A percentile compares a stretch with the other conserved stretches of the same genome.
Evolutionary conservation across 1,284 basidiomycete species (phyloP).

Genomic region (Moesziomyces aphidis): DNA sequence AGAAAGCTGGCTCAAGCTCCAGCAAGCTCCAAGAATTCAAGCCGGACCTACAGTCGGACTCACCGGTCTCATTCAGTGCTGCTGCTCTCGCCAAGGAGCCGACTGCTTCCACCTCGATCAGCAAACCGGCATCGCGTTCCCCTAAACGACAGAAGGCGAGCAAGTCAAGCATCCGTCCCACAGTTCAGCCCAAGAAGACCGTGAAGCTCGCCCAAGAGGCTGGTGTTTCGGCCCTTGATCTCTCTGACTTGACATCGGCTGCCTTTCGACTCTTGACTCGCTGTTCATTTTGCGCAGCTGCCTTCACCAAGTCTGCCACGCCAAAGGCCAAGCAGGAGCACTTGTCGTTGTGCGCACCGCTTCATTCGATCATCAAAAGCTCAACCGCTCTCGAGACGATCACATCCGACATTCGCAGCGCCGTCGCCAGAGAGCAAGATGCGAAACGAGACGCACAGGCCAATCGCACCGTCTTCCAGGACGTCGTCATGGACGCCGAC

Average conservation of each 20-base stretch:
- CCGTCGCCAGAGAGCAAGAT: slow-evolving; percentile 8
- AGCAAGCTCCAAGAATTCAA: background rate
- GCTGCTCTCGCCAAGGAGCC: background rate
- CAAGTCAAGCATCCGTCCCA: slow-evolving; percentile 1
- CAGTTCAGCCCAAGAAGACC: slow-evolving; percentile 21
- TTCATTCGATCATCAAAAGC: slow-evolving; percentile 6
- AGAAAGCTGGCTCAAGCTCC: background rate
- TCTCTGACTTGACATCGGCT: slow-evolving; percentile 7
- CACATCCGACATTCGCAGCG: slow-evolving; percentile 9
- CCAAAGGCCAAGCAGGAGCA: slow-evolving; percentile 28
- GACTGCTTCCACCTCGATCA: background rate
- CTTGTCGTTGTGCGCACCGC: slow-evolving; percentile 25
- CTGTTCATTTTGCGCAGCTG: slow-evolving; percentile 32
- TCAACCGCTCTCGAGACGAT: slow-evolving; percentile 15
- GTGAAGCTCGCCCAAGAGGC: slow-evolving; percentile 12
- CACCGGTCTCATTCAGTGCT: no score
- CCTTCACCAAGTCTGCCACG: slow-evolving; percentile 27
- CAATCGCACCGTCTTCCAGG: slow-evolving; percentile 26
- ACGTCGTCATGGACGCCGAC: slow-evolving; percentile 34
- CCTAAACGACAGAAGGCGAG: slow-evolving; percentile 9
- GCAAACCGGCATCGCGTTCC: background rate
- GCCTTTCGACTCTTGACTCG: slow-evolving; percentile 27
- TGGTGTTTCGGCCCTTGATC: slow-evolving; percentile 13
- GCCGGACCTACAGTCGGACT: background rate
- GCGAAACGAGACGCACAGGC: slow-evolving; percentile 8